Evolutionary conservation across 2,329 filamentous ascomycete genomes (phyloP), one percentile per base, ranked within the genome.

Genomic region (Colletotrichum tropicicola): DNA sequence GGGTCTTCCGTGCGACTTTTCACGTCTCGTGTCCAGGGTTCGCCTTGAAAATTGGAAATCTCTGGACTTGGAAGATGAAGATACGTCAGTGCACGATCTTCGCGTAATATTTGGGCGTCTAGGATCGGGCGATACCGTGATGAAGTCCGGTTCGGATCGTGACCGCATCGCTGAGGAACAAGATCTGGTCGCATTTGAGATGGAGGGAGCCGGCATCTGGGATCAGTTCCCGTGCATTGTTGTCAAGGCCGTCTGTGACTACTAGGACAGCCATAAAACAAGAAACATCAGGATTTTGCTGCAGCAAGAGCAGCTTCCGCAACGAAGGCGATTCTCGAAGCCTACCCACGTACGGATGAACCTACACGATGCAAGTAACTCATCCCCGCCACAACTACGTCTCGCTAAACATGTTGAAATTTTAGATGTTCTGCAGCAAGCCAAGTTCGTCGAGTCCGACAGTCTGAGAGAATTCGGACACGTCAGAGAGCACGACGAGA

Each of bases 211-310:
- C 1, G 78, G 77, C 0, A 39, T 71, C 0, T 77, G 71, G 72
- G 71, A 75, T 3, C 66, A 68, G 0, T 48, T 80, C 0, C 78
- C 79, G 0, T 79, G 75, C 6, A 55, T 82, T 1, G 66, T 79
- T 0, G 74, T 82, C 44, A 79, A 80, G 23, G 76, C 76, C 1
- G 73, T 78, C 0, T 78, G 73, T 52, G 75, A 80, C 68, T 81
- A 81, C 43, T 73, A 75, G 0, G 79, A 81, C 59, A 74, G 75
- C 21, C 78, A 80, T 62, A 79, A 79, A 75, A 70, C 54, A 77
- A 77, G 43, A 59, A 21, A 1, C 80, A 74, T 74, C 77, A 80
- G 51, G 53, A 64, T 1, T 80, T 77, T 69, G 76, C 78, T 0
- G 76, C 79, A 2, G 73, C 73, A 0, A 73, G 70, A 0, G 78